Evolutionary conservation across 768 basidiomycete species (phyloP).

Genomic region (Omphalotus guepiniiformis): DNA sequence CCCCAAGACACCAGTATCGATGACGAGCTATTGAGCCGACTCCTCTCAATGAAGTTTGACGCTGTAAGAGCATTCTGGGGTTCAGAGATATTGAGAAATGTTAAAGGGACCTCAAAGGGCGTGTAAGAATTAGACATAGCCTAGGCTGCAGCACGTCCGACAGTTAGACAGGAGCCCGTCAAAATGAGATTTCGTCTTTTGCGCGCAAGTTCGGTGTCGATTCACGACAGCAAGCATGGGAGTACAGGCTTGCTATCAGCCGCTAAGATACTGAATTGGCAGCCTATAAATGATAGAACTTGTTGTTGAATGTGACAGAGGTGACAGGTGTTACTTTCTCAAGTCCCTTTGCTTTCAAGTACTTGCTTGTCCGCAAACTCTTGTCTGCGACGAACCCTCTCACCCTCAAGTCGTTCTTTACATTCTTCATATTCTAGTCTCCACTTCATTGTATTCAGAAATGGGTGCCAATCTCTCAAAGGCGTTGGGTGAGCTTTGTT

Average conservation of each 20-base stretch:
- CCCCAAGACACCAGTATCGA: constrained; percentile 1
- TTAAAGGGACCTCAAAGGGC: neutral
- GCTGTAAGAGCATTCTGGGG: neutral
- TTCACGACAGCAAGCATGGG: too few relatives aligned
- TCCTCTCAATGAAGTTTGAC: neutral
- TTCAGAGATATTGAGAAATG: neutral
- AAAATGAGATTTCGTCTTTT: neutral
- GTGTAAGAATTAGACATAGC: neutral
- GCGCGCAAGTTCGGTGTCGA: too few relatives aligned
- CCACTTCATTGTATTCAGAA: constrained; percentile 1
- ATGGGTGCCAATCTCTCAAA: constrained; percentile 88
- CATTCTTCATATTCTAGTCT: constrained; percentile 24
- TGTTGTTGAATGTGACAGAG: too few relatives aligned
- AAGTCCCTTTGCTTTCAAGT: neutral
- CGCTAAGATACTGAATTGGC: too few relatives aligned
- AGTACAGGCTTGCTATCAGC: too few relatives aligned
- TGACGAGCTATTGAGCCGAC: neutral
- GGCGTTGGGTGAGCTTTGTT: constrained; percentile 54
- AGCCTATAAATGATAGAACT: too few relatives aligned
- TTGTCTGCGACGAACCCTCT: constrained; percentile 14
- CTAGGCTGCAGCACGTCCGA: neutral
- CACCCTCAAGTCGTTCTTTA: constrained; percentile 62
- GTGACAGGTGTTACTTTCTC: too few relatives aligned
- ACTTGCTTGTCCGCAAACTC: neutral
- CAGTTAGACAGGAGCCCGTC: neutral